Percentiles rank a stretch among this genome's conserved stretches.
These are phyloP conservation scores for Trifolium subterraneum DNA, from an alignment of 306 rosid species.

Conservation along the genomic window DNA sequence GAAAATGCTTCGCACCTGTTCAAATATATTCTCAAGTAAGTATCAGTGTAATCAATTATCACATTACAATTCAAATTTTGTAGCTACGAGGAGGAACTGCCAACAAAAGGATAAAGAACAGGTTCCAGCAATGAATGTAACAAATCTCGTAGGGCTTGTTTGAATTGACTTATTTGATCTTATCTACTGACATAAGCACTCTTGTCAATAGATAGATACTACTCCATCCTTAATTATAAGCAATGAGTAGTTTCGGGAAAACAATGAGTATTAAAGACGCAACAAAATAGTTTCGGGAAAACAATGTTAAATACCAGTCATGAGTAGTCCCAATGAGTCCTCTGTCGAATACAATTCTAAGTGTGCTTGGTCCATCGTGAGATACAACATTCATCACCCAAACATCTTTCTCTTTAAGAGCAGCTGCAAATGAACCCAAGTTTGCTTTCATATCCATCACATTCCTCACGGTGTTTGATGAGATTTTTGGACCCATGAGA, in stretches of 20 bases:
- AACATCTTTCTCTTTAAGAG: conserved; percentile 73
- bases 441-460: conserved; percentile 96
- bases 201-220: too few relatives aligned
- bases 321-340: conserved; percentile 84
- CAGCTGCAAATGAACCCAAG: conserved; percentile 91
- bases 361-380: conserved; percentile 87
- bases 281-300: conserved; percentile 13
- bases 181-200: too few relatives aligned
- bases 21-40: conserved; percentile 27
- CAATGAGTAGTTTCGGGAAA: too few relatives aligned
- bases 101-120: not conserved
- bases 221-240: too few relatives aligned
- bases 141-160: not conserved
- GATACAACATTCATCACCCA: conserved; percentile 98
- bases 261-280: not conserved
- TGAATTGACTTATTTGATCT: too few relatives aligned
- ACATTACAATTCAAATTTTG: conserved; percentile 27
- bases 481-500: conserved; percentile 66
- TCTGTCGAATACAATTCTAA: conserved; percentile 80
- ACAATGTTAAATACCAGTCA: conserved; percentile 62
- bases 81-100: not conserved
- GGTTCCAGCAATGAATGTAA: not conserved
- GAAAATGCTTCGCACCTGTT: conserved; percentile 87
- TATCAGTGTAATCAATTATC: conserved; percentile 12
- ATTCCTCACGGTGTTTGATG: conserved; percentile 70